phyloP scores from a whole-genome alignment of 2,329 filamentous ascomycete species.

The Fulvia fulva region DNA sequence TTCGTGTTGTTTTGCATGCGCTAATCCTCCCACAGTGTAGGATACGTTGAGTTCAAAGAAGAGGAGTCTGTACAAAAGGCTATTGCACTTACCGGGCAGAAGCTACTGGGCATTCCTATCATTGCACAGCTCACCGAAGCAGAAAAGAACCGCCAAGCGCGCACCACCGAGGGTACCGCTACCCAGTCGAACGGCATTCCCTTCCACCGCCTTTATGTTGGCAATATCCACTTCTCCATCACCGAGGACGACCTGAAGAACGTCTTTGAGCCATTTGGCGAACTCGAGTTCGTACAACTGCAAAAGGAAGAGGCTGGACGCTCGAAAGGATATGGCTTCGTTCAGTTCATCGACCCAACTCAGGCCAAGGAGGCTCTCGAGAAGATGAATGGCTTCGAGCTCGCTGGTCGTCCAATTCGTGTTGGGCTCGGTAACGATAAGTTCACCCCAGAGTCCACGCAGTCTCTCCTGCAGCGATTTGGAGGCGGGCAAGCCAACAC shows the following conservation, averaged over 20 bases:
- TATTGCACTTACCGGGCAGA: conserved; percentile 97
- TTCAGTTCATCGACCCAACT: conserved; percentile 72
- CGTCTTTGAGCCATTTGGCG: conserved; percentile 95
- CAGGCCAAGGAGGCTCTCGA: conserved; percentile 92
- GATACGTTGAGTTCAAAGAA: conserved; percentile 97
- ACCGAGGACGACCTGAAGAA: conserved; percentile 93
- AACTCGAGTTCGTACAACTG: conserved; percentile 94
- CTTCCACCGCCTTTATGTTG: conserved; percentile 96
- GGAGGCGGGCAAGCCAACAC: conserved; percentile 50
- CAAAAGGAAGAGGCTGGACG: conserved; percentile 92
- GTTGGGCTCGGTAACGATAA: conserved; percentile 99
- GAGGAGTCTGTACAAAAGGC: conserved; percentile 91
- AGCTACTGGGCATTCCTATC: conserved; percentile 95
- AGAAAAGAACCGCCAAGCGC: conserved; percentile 97
- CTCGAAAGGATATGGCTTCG: conserved; percentile 95
- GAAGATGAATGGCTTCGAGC: conserved; percentile 99
- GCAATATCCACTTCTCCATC: conserved; percentile 99
- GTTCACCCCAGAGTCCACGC: conserved; percentile 95
- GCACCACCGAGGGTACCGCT: conserved; percentile 66
- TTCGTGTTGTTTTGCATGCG: conserved; percentile 6
- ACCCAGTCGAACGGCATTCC: conserved; percentile 79
- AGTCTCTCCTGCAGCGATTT: conserved; percentile 87
- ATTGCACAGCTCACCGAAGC: conserved; percentile 98
- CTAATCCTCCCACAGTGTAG: conserved; percentile 65
- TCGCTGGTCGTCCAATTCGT: conserved; percentile 93